Evolutionary conservation across 257 asterid genomes (phyloP), one percentile per base, ranked within the genome.

Genomic region (Nicotiana obtusifolia): DNA sequence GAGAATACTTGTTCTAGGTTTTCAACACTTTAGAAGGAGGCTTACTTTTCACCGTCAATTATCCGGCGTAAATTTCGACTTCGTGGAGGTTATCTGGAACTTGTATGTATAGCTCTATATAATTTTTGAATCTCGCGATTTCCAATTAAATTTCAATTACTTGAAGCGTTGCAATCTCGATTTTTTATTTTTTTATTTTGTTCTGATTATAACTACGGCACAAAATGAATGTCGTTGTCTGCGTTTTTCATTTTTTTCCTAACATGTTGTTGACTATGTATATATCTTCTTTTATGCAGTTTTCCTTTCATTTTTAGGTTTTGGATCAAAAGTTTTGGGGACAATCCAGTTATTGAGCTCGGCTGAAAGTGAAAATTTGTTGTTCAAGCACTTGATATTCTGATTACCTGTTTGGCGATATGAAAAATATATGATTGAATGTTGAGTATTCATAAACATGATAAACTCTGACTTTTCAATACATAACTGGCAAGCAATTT

Each of bases 331-430:
- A 2, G 17, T 15, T 53, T 53, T 15, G 5, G 1, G 3, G 35
- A 44, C 4, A 44, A 3, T 0, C 3, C 1, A 20, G 60, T 71
- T 44, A 71, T 71, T 71, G 10, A 22, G 22, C 59, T 44, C 78
- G 4, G 22, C 31, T 71, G 78, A 44, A 71, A 60, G 78, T 71
- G 60, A 71, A 71, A 52, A 71, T 71, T 71, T 44, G 14, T 69
- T 69, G 33, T 17, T 7, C 13, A 69, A 41, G 16, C 13, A 41
- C 77, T 37, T 68, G 28, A n/a, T 35, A 5, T 68, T 68, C 30
- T 35, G 53, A 67, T 67, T 35, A 67, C 37, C 54, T 35, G 30
- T 67, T 67, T 35, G 76, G 76, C 19, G 30, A 28, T 9, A 2
- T 67, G 52, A 33, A 33, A 66, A 17, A 30, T 9, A 31, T 33